These are phyloP conservation scores for Stropharia rugosoannulata DNA, from an alignment of 768 basidiomycete genomes.

Conservation along the genomic window DNA sequence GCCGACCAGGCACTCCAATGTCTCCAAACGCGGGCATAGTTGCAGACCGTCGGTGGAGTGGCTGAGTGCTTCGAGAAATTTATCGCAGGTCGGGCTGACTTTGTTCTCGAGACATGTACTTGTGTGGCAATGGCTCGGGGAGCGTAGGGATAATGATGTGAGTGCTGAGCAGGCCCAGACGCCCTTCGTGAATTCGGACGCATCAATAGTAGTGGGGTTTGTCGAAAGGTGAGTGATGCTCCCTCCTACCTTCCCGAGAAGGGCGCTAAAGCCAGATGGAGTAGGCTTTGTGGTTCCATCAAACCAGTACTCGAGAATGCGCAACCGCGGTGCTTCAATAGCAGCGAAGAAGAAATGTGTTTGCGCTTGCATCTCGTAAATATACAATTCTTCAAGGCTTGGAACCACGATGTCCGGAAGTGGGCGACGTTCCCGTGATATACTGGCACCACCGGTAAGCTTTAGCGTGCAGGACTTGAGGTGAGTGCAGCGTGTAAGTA, in stretches of 20 bases:
- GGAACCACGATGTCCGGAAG: not conserved
- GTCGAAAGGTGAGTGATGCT: not conserved
- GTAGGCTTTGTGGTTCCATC: not conserved
- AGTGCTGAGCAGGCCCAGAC: not conserved
- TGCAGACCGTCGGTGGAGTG: not conserved
- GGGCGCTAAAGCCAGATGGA: not conserved
- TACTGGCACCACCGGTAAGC: not conserved
- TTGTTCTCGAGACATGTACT: not conserved
- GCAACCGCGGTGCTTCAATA: not conserved
- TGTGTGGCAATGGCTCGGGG: not conserved
- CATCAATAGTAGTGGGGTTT: not conserved
- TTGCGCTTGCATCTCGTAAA: not conserved
- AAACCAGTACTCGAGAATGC: not conserved
- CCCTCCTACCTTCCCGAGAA: not conserved
- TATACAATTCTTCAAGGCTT: not conserved
- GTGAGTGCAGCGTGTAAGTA: not conserved
- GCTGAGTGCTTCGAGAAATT: not conserved
- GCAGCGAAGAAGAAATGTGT: conserved; percentile 1
- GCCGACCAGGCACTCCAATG: not conserved
- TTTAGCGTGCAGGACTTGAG: not conserved
- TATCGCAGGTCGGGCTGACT: not conserved
- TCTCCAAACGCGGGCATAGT: not conserved
- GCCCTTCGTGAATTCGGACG: not conserved
- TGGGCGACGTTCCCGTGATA: not conserved
- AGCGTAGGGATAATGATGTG: not conserved